These are phyloP conservation scores for Epichloe hybrida DNA, from an alignment of 2,329 filamentous ascomycete species.

Conservation along the genomic window DNA sequence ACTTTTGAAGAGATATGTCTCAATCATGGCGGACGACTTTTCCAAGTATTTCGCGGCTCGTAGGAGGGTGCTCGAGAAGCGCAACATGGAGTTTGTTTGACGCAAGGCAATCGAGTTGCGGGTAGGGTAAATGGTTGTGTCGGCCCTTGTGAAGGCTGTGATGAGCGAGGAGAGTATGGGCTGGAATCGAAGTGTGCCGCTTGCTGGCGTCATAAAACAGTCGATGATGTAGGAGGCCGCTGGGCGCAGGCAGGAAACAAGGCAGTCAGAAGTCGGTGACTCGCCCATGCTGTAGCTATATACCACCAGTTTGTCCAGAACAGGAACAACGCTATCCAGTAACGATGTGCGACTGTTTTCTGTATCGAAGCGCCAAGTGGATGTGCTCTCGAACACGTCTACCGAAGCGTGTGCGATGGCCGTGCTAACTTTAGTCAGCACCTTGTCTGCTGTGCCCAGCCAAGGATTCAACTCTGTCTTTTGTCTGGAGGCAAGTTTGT, in stretches of 20 bases:
- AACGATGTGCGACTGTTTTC: conserved; percentile 56
- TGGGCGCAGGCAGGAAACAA: conserved; percentile 51
- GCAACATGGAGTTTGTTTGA: conserved; percentile 52
- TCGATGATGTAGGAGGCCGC: conserved; percentile 66
- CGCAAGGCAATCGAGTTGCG: conserved; percentile 40
- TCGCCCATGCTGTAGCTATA: conserved; percentile 67
- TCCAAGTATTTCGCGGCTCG: conserved; percentile 53
- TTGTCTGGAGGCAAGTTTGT: conserved; percentile 33
- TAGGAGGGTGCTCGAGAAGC: conserved; percentile 56
- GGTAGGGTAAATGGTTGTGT: conserved; percentile 48
- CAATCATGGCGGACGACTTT: conserved; percentile 50
- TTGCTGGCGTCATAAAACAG: conserved; percentile 58
- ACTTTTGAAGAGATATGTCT: conserved; percentile 69
- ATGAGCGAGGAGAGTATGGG: conserved; percentile 61
- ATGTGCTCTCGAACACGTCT: conserved; percentile 74
- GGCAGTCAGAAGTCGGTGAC: conserved; percentile 27
- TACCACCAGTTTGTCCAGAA: conserved; percentile 58
- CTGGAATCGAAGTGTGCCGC: conserved; percentile 60
- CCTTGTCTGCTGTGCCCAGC: conserved; percentile 64
- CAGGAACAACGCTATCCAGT: conserved; percentile 50
- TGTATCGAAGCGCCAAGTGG: conserved; percentile 69
- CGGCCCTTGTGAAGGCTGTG: conserved; percentile 29
- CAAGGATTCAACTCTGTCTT: conserved; percentile 39
- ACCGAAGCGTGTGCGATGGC: conserved; percentile 63
- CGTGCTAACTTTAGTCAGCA: conserved; percentile 56